Evolutionary conservation across 2,329 filamentous ascomycete species (phyloP).

Genomic region (Aspergillus eucalypticola): DNA sequence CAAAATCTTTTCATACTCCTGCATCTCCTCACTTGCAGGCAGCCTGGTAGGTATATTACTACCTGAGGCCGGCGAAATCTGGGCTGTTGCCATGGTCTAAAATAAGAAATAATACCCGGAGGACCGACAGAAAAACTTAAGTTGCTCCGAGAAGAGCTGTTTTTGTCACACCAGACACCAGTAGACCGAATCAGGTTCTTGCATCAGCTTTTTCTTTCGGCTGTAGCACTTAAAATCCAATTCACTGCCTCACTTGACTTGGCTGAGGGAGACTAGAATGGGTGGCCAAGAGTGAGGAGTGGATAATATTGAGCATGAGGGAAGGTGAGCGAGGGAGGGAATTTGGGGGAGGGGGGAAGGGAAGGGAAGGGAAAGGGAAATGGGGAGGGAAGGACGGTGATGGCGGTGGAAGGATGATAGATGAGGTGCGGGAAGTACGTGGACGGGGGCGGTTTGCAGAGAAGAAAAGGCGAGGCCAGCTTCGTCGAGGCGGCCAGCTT

Average conservation of each 20-base stretch:
- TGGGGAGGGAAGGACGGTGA: not conserved
- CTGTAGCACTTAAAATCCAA: conserved; percentile 7
- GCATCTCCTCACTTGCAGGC: conserved; percentile 56
- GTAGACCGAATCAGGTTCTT: conserved; percentile 9
- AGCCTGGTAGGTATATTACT: conserved; percentile 29
- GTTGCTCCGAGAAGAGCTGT: not conserved
- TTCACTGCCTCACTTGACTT: conserved; percentile 9
- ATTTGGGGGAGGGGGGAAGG: not conserved
- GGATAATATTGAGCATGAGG: not conserved
- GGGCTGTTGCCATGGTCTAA: conserved; percentile 37
- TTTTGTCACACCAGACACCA: not conserved
- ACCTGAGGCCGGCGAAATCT: conserved; percentile 28
- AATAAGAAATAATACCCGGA: conserved; percentile 8
- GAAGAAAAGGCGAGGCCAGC: not conserved
- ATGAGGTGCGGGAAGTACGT: not conserved
- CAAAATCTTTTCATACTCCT: conserved; percentile 78
- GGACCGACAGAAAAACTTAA: not conserved
- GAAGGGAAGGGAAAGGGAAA: not conserved
- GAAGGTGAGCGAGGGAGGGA: not conserved
- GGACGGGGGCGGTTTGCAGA: not conserved
- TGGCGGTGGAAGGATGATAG: not conserved
- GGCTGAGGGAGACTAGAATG: conserved; percentile 3
- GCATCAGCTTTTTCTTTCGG: conserved; percentile 8
- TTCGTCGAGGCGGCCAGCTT: not conserved
- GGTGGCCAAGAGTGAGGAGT: not conserved